phyloP scores from a whole-genome alignment of 257 asterid genomes.

The Solanum arcanum region DNA sequence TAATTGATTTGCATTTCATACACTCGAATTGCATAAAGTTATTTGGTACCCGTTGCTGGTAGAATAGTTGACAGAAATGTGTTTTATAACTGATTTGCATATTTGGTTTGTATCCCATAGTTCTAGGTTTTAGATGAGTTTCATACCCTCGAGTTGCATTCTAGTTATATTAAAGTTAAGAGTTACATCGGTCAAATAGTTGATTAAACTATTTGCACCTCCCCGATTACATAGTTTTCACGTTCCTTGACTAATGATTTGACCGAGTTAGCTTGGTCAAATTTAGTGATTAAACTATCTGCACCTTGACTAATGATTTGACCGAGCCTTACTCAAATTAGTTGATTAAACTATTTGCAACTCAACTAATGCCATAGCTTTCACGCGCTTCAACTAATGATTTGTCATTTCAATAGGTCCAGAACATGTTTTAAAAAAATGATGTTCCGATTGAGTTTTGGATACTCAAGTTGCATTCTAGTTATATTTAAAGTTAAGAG shows the following conservation, averaged over 20 bases:
- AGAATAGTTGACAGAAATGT: no score
- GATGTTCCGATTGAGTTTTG: background rate
- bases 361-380: background rate
- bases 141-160: background rate
- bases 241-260: background rate
- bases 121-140: no score
- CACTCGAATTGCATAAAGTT: no score
- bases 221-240: background rate
- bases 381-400: background rate
- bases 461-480: background rate
- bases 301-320: no score
- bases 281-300: no score
- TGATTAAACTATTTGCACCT: no score
- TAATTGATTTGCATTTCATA: no score
- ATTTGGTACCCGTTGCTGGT: no score
- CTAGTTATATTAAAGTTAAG: background rate
- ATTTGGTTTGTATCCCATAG: no score
- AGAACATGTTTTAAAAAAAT: background rate
- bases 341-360: background rate
- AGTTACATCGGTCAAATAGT: background rate
- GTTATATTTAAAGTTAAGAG: background rate
- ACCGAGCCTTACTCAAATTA: background rate
- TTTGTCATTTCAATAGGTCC: background rate
- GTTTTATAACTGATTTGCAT: no score
- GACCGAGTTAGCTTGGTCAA: background rate